Evolutionary conservation across 768 basidiomycete species (phyloP).

Genomic region (Rhizopogon sp.): DNA sequence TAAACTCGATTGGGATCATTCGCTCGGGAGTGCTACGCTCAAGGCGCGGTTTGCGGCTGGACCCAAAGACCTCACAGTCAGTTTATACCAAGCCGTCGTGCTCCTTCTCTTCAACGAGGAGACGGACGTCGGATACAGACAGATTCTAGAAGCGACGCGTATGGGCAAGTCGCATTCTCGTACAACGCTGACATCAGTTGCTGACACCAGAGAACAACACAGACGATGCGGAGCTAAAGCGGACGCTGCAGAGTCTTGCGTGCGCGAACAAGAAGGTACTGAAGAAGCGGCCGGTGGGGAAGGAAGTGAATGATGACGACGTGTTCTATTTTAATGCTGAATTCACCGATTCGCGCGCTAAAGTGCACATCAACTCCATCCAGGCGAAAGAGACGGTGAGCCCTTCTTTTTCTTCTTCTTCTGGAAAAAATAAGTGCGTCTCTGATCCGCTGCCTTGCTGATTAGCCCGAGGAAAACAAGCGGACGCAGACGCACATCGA

Average conservation of each 20-base stretch:
- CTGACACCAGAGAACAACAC: neutral
- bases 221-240: constrained; percentile 72
- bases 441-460: neutral
- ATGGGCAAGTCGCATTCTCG: constrained; percentile 52
- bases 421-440: neutral
- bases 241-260: constrained; percentile 89
- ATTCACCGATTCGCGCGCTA: constrained; percentile 73
- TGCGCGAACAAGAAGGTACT: constrained; percentile 88
- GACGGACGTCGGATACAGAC: constrained; percentile 52
- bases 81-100: constrained; percentile 86
- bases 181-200: neutral
- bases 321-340: constrained; percentile 76
- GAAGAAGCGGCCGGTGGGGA: constrained; percentile 71
- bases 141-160: constrained; percentile 61
- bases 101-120: constrained; percentile 81
- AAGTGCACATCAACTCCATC: constrained; percentile 92
- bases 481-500: constrained; percentile 82
- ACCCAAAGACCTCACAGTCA: constrained; percentile 84
- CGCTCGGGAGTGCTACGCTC: constrained; percentile 78
- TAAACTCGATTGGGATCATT: constrained; percentile 81
- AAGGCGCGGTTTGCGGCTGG: constrained; percentile 62
- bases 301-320: constrained; percentile 73
- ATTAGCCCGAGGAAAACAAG: constrained; percentile 78
- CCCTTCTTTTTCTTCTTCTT: constrained; percentile 2
- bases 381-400: constrained; percentile 89